Evolutionary conservation across 179 eudicot species (phyloP), one percentile per base, ranked within the genome.

Genomic region (Gypsophila paniculata): DNA sequence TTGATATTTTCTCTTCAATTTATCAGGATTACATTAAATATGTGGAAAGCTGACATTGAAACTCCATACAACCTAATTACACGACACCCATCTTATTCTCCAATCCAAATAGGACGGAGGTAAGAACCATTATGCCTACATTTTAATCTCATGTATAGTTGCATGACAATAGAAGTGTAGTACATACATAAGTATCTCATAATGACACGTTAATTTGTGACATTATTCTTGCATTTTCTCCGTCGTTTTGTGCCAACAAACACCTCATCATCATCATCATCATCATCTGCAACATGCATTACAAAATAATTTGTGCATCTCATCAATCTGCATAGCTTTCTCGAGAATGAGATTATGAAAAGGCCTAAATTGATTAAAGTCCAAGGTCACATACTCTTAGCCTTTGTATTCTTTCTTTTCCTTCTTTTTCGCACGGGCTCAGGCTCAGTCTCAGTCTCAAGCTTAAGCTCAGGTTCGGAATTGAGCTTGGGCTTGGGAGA

Each of bases 371-470:
- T 57, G n/a, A 44, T n/a, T 29, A 15, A 18, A 13, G 42, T 8
- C 32, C 7, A 51, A 32, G n/a, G 13, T 36, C 1, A 52, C 68
- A 32, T 66, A 76, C 75, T 67, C n/a, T 70, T 55, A 61, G 42
- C 3, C 15, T 26, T 10, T 22, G 49, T 4, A 11, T 12, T 51
- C 65, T 53, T 69, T 69, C 71, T 65, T 49, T 72, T 71, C 5
- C 71, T 39, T 64, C 72, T 32, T 65, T 66, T 4, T 1, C 34
- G 34, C 34, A 1, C 34, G 17, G 34, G 12, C 62, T 58, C 23
- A 14, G 63, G 49, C 8, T 51, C 32, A 13, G n/a, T 26, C 57
- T 65, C 65, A 19, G 25, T 34, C 11, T 42, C 11, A 6, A 8
- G 8, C 11, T 9, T 9, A 4, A 42, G 19, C 42, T 61, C 3